These are phyloP conservation scores for Brasenia schreberi DNA, from an alignment of 164 flowering plant genomes.

Conservation along the genomic window DNA sequence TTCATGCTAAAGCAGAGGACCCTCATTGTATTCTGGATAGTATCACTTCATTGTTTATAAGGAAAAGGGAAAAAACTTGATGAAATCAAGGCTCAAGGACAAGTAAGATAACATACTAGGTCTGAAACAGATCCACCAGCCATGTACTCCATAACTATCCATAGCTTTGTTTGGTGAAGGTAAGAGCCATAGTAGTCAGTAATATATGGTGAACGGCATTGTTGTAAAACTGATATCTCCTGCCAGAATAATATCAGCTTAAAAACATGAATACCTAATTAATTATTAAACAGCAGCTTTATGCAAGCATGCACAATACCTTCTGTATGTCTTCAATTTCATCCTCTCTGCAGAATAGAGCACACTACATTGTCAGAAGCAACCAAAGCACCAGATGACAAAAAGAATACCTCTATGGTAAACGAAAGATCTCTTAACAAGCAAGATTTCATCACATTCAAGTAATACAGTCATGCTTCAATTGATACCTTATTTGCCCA, in stretches of 20 bases:
- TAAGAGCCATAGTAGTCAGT: conserved; percentile 93
- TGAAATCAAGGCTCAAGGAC: not conserved
- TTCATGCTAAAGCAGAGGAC: too few relatives aligned
- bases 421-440: too few relatives aligned
- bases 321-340: conserved; percentile 97
- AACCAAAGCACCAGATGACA: not conserved
- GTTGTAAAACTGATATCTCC: conserved; percentile 95
- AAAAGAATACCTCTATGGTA: too few relatives aligned
- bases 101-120: conserved; percentile 48
- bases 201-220: conserved; percentile 86
- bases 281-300: not conserved
- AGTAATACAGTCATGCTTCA: too few relatives aligned
- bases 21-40: too few relatives aligned
- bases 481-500: too few relatives aligned
- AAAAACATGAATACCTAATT: conserved; percentile 2
- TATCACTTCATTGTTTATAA: too few relatives aligned
- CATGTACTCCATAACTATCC: conserved; percentile 99
- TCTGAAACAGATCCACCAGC: conserved; percentile 99
- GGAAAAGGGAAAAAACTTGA: not conserved
- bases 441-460: too few relatives aligned
- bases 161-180: conserved; percentile 84
- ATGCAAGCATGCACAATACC: conserved; percentile 38
- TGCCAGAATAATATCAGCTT: conserved; percentile 20
- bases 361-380: conserved; percentile 1
- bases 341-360: conserved; percentile 61